These are phyloP conservation scores for Massariosphaeria phaeospora DNA, from an alignment of 495 filamentous ascomycete species.

Conservation along the genomic window DNA sequence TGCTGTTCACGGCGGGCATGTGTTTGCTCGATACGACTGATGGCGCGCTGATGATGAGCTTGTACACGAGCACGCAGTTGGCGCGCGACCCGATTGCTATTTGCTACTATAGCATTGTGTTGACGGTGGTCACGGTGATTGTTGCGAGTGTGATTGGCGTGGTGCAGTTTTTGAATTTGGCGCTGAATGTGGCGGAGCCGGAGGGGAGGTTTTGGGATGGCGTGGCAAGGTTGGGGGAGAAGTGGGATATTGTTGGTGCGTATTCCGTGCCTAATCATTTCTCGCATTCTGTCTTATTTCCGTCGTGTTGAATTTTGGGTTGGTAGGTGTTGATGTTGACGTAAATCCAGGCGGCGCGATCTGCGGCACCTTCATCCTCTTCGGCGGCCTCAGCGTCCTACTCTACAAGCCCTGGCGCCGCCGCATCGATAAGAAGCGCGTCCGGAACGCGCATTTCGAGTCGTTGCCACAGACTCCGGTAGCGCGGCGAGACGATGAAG, in stretches of 20 bases:
- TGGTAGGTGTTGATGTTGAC: neutral
- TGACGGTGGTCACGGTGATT: slow-evolving; percentile 80
- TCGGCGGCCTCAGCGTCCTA: slow-evolving; percentile 64
- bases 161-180: slow-evolving; percentile 75
- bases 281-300: no score
- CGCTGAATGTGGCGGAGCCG: slow-evolving; percentile 67
- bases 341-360: slow-evolving; percentile 54
- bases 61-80: slow-evolving; percentile 75
- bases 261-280: no score
- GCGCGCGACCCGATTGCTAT: slow-evolving; percentile 78
- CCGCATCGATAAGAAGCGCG: slow-evolving; percentile 48
- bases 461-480: slow-evolving; percentile 4
- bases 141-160: slow-evolving; percentile 81
- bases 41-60: slow-evolving; percentile 88
- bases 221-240: slow-evolving; percentile 65
- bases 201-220: slow-evolving; percentile 82
- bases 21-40: slow-evolving; percentile 85
- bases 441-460: slow-evolving; percentile 15
- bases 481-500: neutral
- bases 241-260: slow-evolving; percentile 78
- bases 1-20: slow-evolving; percentile 93
- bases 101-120: slow-evolving; percentile 87
- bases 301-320: neutral
- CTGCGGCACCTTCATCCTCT: slow-evolving; percentile 74
- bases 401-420: slow-evolving; percentile 74